Evolutionary conservation across 495 filamentous ascomycete species (phyloP), one percentile per base, ranked within the genome.

Genomic region (Xylaria grammica): DNA sequence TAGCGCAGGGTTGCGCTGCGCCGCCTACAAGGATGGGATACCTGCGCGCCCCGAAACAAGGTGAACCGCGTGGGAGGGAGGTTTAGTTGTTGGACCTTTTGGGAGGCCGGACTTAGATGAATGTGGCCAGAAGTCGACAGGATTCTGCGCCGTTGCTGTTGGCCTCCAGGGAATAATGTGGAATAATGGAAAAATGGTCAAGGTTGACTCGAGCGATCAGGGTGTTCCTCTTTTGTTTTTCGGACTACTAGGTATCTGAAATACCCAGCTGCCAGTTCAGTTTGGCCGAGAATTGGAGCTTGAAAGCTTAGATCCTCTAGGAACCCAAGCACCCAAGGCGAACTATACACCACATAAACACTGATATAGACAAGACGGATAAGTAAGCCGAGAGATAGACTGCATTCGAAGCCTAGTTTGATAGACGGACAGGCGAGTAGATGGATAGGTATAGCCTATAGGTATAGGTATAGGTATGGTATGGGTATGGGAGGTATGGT

Each of bases 11-110:
- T 73, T 71, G 62, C 65, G 62, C 68, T 71, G 71, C 69, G 71
- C 70, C 69, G 71, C 70, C 71, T 69, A 64, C 59, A 57, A 68
- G 70, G 69, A 67, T 73, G 69, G 68, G 65, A 62, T 38, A 52
- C 32, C 29, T 55, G 38, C 19, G 49, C 62, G 48, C 36, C 65
- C 69, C 46, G 70, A 68, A 71, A 71, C 71, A 71, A 53, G 61
- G 69, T 65, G 67, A 59, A 8, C 62, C 48, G 30, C 50, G 52
- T 29, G 56, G 56, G 56, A 46, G 29, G 29, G 56, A 27, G 42
- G 29, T 48, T 26, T 48, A 34, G 42, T n/a, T 13, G 55, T 13
- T 60, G 53, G 50, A 15, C n/a, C 15, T 24, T 48, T 48, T 48
- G 56, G 24, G 29, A 32, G 56, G 34, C 40, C 54, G 54, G 54